Percentiles rank a stretch among this genome's conserved stretches.
Conservation (phyloP, 169 alveolate genomes). For the Plasmodium gonderi region DNA sequence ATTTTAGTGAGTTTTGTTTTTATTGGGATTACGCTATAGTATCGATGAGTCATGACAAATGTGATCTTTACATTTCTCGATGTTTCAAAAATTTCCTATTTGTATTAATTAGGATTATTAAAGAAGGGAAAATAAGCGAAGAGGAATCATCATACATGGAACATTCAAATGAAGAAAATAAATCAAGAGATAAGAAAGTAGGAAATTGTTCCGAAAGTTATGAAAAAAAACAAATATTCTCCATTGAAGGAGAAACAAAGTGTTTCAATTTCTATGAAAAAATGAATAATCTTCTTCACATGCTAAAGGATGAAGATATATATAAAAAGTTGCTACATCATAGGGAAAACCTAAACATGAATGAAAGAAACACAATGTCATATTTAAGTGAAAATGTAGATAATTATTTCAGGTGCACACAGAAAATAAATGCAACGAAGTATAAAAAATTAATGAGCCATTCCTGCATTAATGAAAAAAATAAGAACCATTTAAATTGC, state of each 20-base stretch:
- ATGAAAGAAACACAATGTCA: neutral
- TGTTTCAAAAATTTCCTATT: constrained; percentile 55
- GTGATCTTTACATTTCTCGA: constrained; percentile 47
- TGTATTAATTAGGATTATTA: constrained; percentile 8
- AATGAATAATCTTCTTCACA: neutral
- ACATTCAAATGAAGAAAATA: neutral
- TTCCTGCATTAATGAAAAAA: too few species aligned
- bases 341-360: neutral
- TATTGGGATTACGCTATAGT: constrained; percentile 74
- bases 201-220: neutral
- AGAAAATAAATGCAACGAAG: neutral
- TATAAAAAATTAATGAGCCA: neutral
- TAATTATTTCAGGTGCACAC: neutral
- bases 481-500: neutral
- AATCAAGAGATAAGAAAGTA: neutral
- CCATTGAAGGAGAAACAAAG: neutral
- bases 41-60: constrained; percentile 70
- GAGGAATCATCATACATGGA: neutral
- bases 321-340: neutral
- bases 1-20: constrained; percentile 54
- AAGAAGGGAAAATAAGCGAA: neutral
- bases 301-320: constrained; percentile 6
- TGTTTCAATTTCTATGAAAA: neutral
- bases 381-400: neutral
- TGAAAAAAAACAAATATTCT: neutral